phyloP scores from a whole-genome alignment of 2,329 filamentous ascomycete genomes.

The Fusarium paranaense region DNA sequence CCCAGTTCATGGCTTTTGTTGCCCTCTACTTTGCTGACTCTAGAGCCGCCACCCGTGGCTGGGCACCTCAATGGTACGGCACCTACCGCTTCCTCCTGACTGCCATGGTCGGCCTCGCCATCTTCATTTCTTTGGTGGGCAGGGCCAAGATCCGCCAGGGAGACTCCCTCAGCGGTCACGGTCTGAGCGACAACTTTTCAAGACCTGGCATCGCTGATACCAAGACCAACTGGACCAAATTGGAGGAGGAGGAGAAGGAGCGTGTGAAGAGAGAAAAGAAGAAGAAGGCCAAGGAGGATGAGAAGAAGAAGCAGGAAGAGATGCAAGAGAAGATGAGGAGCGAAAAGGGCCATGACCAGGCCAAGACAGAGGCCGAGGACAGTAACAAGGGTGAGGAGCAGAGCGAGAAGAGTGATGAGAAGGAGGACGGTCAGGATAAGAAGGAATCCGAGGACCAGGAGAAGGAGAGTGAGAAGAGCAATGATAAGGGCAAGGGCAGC shows the following conservation, averaged over 20 bases:
- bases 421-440: slow-evolving; percentile 21
- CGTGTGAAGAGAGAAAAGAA: slow-evolving; percentile 53
- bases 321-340: slow-evolving; percentile 46
- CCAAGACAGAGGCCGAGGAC: slow-evolving; percentile 9
- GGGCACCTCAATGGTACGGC: slow-evolving; percentile 86
- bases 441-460: slow-evolving; percentile 30
- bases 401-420: slow-evolving; percentile 40
- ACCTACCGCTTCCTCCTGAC: slow-evolving; percentile 94
- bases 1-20: slow-evolving; percentile 87
- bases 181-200: slow-evolving; percentile 54
- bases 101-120: slow-evolving; percentile 85
- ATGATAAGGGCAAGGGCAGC: slow-evolving; percentile 23
- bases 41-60: slow-evolving; percentile 77
- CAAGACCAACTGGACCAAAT: slow-evolving; percentile 58
- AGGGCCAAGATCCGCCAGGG: slow-evolving; percentile 76
- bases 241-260: slow-evolving; percentile 57
- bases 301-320: slow-evolving; percentile 46
- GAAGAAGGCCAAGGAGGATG: slow-evolving; percentile 50
- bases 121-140: slow-evolving; percentile 84
- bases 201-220: slow-evolving; percentile 49
- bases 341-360: slow-evolving; percentile 36
- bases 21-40: slow-evolving; percentile 88
- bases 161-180: slow-evolving; percentile 46
- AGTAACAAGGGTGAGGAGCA: slow-evolving; percentile 22
- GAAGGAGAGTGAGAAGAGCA: slow-evolving; percentile 23